Conservation (phyloP, 1,284 basidiomycete genomes). For the Pascua guehoae region DNA sequence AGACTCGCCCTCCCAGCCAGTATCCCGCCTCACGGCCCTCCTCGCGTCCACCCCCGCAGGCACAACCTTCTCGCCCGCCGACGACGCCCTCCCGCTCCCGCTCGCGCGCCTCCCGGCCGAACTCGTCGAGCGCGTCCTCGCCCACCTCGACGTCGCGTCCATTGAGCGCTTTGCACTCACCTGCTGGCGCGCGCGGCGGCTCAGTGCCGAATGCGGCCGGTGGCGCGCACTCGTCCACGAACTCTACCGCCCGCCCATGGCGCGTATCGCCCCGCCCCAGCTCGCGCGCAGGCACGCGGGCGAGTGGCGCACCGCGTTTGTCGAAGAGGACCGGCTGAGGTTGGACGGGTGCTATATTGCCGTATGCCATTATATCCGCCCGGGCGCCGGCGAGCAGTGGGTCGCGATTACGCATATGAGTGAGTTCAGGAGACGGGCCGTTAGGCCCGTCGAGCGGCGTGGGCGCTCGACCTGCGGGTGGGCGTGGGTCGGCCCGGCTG, state of each 20-base stretch:
- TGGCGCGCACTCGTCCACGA: slow-evolving; percentile 59
- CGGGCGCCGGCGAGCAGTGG: slow-evolving; percentile 75
- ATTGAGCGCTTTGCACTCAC: slow-evolving; percentile 72
- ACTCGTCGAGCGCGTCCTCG: slow-evolving; percentile 64
- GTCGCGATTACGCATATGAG: slow-evolving; percentile 57
- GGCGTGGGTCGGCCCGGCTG: no score
- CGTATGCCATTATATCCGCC: slow-evolving; percentile 72
- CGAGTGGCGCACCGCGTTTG: slow-evolving; percentile 69
- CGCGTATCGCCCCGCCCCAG: slow-evolving; percentile 12
- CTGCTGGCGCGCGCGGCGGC: slow-evolving; percentile 65
- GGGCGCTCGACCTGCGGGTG: no score
- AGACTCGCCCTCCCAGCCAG: not conserved
- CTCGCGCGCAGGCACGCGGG: slow-evolving; percentile 57
- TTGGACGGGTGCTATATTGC: slow-evolving; percentile 85
- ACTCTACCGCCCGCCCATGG: slow-evolving; percentile 64
- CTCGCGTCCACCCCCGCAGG: not conserved
- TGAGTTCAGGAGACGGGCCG: slow-evolving; percentile 25
- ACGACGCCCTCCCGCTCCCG: slow-evolving; percentile 59
- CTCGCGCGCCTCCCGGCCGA: slow-evolving; percentile 69
- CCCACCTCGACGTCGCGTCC: slow-evolving; percentile 57
- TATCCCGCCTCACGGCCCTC: slow-evolving; percentile 8
- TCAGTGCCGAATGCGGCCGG: slow-evolving; percentile 63
- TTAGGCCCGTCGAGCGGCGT: no score
- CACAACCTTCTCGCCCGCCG: slow-evolving; percentile 61
- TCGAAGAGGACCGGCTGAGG: slow-evolving; percentile 77